Evolutionary conservation across 78 protist species (phyloP), one percentile per base, ranked within the genome.

Genomic region (Tieghemostelium lacteum): DNA sequence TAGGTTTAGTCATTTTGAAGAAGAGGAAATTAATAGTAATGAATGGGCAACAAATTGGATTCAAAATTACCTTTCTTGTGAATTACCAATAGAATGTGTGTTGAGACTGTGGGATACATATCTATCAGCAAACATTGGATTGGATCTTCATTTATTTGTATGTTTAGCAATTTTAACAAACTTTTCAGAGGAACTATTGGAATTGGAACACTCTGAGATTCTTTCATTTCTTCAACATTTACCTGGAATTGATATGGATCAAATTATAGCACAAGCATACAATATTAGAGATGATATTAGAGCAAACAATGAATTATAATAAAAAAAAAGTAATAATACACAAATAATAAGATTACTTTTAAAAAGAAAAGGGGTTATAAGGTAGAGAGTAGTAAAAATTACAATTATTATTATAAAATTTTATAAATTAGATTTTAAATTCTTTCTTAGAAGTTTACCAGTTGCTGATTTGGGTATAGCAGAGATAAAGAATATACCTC

Each of bases 371-470:
- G n/a, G n/a, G n/a, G n/a, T n/a, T n/a, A n/a, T n/a, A n/a, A n/a
- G n/a, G n/a, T n/a, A n/a, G n/a, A n/a, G n/a, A n/a, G n/a, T n/a
- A n/a, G n/a, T n/a, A n/a, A n/a, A n/a, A n/a, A n/a, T n/a, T n/a
- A n/a, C n/a, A n/a, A n/a, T n/a, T n/a, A n/a, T n/a, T n/a, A n/a
- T n/a, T n/a, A n/a, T n/a, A n/a, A n/a, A n/a, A n/a, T n/a, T n/a
- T 45, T 45, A 45, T 45, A 45, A 45, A 14, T 45, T 45, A 45
- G 65, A 42, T 70, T 69, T 83, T 20, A 83, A 36, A 37, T 83
- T 66, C 34, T 95, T 76, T 28, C 97, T 66, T 14, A 96, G 87
- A 19, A 97, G 55, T 72, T 97, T 96, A 37, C 98, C 98, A 17
- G 89, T 20, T 22, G 98, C 64, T 3, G 95, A 80, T 83, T 96